Evolutionary conservation across 352 stramenopile genomes (phyloP).

Genomic region (Phytophthora macrochlamydospora): DNA sequence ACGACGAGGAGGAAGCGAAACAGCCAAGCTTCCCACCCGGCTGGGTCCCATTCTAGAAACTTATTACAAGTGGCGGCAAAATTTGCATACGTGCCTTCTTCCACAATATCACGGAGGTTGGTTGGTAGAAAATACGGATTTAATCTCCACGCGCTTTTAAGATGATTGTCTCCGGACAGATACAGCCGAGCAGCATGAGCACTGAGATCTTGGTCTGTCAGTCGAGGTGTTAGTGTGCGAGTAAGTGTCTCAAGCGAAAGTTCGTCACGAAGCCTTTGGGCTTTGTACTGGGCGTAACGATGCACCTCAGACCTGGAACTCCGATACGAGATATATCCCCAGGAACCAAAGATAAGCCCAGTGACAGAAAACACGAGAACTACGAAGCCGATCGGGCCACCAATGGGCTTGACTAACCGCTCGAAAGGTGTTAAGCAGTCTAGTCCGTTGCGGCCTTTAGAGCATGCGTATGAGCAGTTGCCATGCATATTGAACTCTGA

Average conservation of each 20-base stretch:
- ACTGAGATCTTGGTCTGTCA: slow-evolving; percentile 80
- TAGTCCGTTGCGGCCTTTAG: slow-evolving; percentile 76
- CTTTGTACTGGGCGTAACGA: slow-evolving; percentile 77
- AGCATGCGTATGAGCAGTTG: slow-evolving; percentile 84
- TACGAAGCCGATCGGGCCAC: slow-evolving; percentile 75
- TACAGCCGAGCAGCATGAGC: slow-evolving; percentile 78
- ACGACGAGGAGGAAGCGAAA: slow-evolving; percentile 58
- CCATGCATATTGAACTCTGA: slow-evolving; percentile 78
- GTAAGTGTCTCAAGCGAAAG: slow-evolving; percentile 76
- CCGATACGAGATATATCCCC: slow-evolving; percentile 75
- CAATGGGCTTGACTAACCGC: slow-evolving; percentile 79
- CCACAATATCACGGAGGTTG: slow-evolving; percentile 70
- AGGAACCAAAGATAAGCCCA: slow-evolving; percentile 59
- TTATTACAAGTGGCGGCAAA: slow-evolving; percentile 82
- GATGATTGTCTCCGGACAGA: slow-evolving; percentile 73
- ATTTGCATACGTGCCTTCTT: slow-evolving; percentile 72
- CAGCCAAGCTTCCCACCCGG: slow-evolving; percentile 70
- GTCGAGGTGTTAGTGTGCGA: slow-evolving; percentile 66
- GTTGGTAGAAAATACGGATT: slow-evolving; percentile 63
- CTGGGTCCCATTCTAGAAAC: slow-evolving; percentile 59
- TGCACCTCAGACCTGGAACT: slow-evolving; percentile 46
- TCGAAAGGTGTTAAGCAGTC: slow-evolving; percentile 88
- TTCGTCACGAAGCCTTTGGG: slow-evolving; percentile 73
- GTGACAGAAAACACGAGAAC: slow-evolving; percentile 68
- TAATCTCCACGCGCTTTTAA: slow-evolving; percentile 68